These are phyloP conservation scores for Apiospora kogelbergensis DNA, from an alignment of 2,329 filamentous ascomycete genomes.

Conservation along the genomic window DNA sequence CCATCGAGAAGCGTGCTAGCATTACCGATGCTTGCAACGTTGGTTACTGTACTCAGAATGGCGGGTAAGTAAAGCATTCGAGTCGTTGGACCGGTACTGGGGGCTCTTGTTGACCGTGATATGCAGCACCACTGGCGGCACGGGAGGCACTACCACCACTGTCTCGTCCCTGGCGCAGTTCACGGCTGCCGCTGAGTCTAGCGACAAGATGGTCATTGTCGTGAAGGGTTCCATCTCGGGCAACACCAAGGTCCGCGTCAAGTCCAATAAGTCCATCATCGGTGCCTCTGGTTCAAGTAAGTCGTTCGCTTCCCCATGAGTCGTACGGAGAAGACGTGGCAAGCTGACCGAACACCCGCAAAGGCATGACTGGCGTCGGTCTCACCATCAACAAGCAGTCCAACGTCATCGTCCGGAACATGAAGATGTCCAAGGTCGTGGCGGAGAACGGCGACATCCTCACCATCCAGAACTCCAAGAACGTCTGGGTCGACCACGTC, in stretches of 20 bases:
- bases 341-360: neutral
- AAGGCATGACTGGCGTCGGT: slow-evolving; percentile 45
- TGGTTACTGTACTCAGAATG: slow-evolving; percentile 22
- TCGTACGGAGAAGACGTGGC: neutral
- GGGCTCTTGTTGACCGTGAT: neutral
- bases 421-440: slow-evolving; percentile 57
- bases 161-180: slow-evolving; percentile 52
- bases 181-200: slow-evolving; percentile 47
- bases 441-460: slow-evolving; percentile 60
- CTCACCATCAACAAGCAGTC: slow-evolving; percentile 50
- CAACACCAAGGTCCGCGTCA: slow-evolving; percentile 42
- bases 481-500: slow-evolving; percentile 68
- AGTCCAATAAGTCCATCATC: slow-evolving; percentile 51
- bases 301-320: slow-evolving; percentile 11
- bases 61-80: slow-evolving; percentile 15
- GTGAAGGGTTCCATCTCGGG: slow-evolving; percentile 45
- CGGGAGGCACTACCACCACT: slow-evolving; percentile 53
- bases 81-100: neutral
- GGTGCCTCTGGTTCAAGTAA: slow-evolving; percentile 39
- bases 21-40: slow-evolving; percentile 23
- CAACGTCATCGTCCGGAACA: slow-evolving; percentile 65
- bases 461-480: slow-evolving; percentile 55
- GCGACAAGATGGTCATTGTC: slow-evolving; percentile 44
- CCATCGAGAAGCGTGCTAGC: slow-evolving; percentile 22
- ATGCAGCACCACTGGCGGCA: slow-evolving; percentile 50